Evolutionary conservation across 2,329 filamentous ascomycete species (phyloP).

Genomic region (Ceratocystis harringtonii): DNA sequence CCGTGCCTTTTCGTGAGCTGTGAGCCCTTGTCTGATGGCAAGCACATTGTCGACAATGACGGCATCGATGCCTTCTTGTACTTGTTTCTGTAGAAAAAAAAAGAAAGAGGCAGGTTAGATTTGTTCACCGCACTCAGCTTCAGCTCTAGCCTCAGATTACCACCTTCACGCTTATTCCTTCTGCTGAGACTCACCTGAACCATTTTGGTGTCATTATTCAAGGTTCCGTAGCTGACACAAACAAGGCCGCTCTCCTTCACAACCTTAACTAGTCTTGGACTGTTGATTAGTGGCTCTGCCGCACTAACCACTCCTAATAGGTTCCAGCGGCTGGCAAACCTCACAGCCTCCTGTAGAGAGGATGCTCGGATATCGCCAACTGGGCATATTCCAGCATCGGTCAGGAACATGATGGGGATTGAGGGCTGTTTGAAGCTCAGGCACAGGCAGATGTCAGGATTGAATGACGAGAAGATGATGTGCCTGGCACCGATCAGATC

Average conservation of each 20-base stretch:
- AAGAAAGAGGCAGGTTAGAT: constrained; percentile 8
- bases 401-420: constrained; percentile 88
- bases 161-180: constrained; percentile 11
- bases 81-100: constrained; percentile 53
- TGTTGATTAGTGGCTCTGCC: constrained; percentile 78
- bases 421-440: constrained; percentile 94
- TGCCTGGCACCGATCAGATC: constrained; percentile 69
- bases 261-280: constrained; percentile 74
- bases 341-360: constrained; percentile 85
- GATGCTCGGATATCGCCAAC: constrained; percentile 83
- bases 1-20: constrained; percentile 25
- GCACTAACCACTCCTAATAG: constrained; percentile 77
- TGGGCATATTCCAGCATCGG: constrained; percentile 64
- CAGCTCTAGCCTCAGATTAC: neutral
- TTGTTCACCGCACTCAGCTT: neutral
- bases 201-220: constrained; percentile 77
- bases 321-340: constrained; percentile 92
- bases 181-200: constrained; percentile 55
- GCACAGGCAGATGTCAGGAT: constrained; percentile 89
- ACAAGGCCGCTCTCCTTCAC: constrained; percentile 90
- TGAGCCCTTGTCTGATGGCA: constrained; percentile 80
- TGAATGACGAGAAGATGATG: constrained; percentile 94
- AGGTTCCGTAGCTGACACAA: constrained; percentile 81
- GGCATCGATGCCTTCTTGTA: constrained; percentile 88
- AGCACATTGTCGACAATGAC: constrained; percentile 95